phyloP scores from a whole-genome alignment of 2,329 filamentous ascomycete species.

The Aureobasidium sp. region DNA sequence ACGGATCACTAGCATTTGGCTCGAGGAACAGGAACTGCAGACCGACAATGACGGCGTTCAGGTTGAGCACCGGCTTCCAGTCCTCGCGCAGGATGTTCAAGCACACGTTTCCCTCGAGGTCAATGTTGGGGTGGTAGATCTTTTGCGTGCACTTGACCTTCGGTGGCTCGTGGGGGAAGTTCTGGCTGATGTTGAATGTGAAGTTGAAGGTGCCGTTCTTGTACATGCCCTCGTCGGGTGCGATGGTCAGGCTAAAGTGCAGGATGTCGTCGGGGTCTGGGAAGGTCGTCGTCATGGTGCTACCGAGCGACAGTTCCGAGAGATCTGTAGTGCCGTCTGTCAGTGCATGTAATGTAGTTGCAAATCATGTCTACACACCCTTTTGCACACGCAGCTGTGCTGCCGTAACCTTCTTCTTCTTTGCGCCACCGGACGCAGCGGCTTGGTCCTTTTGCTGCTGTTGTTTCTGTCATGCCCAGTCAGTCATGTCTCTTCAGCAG shows the following conservation, averaged over 20 bases:
- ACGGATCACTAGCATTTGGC: slow-evolving; percentile 91
- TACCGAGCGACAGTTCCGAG: slow-evolving; percentile 69
- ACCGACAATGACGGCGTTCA: slow-evolving; percentile 94
- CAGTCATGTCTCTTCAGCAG: slow-evolving; percentile 18
- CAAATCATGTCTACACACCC: slow-evolving; percentile 48
- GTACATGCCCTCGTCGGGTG: slow-evolving; percentile 84
- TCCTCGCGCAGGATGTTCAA: slow-evolving; percentile 95
- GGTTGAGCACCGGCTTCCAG: slow-evolving; percentile 96
- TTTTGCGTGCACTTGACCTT: slow-evolving; percentile 97
- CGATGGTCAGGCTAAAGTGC: slow-evolving; percentile 74
- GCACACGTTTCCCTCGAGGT: slow-evolving; percentile 95
- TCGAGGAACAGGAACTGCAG: slow-evolving; percentile 95
- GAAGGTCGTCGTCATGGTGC: slow-evolving; percentile 75
- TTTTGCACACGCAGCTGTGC: slow-evolving; percentile 94
- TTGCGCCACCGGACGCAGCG: slow-evolving; percentile 61
- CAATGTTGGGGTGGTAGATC: slow-evolving; percentile 99
- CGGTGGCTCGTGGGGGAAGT: slow-evolving; percentile 93
- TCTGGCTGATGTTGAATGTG: slow-evolving; percentile 84
- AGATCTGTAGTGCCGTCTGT: slow-evolving; percentile 52
- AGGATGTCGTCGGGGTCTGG: slow-evolving; percentile 79
- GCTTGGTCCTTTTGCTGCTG: slow-evolving; percentile 93
- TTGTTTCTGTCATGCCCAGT: slow-evolving; percentile 45
- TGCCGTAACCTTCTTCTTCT: slow-evolving; percentile 98
- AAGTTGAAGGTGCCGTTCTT: slow-evolving; percentile 83
- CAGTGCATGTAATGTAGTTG: not conserved